phyloP scores from a whole-genome alignment of 768 basidiomycete genomes.

The Pleurotus cornucopiae region DNA sequence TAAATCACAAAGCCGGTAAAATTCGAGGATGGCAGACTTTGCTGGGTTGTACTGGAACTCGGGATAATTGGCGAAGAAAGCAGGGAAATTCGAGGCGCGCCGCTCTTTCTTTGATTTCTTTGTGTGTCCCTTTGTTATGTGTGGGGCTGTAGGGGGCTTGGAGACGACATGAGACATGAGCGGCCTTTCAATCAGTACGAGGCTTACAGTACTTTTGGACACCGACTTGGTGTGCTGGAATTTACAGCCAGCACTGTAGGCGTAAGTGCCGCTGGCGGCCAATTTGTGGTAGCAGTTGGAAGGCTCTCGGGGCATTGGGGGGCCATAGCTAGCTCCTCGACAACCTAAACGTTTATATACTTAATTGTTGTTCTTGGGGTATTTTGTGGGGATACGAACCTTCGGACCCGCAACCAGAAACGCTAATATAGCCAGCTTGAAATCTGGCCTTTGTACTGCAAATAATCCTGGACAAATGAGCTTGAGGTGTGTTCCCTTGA shows the following conservation, averaged over 20 bases:
- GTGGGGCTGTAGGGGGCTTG: too few species aligned
- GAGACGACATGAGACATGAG: not conserved
- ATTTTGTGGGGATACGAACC: too few species aligned
- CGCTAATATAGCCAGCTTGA: too few species aligned
- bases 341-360: too few species aligned
- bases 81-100: not conserved
- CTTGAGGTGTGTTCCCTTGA: too few species aligned
- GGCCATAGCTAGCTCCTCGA: too few species aligned
- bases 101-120: not conserved
- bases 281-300: not conserved
- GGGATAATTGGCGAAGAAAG: conserved; percentile 14
- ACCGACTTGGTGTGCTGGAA: not conserved
- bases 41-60: conserved; percentile 11
- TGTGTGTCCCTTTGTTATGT: not conserved
- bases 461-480: too few species aligned
- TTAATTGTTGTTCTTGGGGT: too few species aligned
- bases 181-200: not conserved
- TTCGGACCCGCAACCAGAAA: too few species aligned
- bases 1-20: conserved; percentile 12
- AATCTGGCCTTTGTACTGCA: too few species aligned
- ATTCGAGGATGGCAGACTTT: conserved; percentile 9
- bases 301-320: not conserved
- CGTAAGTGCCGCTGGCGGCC: not conserved
- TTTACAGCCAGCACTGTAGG: not conserved
- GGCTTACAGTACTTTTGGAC: not conserved